Conservation (phyloP, 2,329 filamentous ascomycete species). For the Pseudocercospora fijiensis region DNA sequence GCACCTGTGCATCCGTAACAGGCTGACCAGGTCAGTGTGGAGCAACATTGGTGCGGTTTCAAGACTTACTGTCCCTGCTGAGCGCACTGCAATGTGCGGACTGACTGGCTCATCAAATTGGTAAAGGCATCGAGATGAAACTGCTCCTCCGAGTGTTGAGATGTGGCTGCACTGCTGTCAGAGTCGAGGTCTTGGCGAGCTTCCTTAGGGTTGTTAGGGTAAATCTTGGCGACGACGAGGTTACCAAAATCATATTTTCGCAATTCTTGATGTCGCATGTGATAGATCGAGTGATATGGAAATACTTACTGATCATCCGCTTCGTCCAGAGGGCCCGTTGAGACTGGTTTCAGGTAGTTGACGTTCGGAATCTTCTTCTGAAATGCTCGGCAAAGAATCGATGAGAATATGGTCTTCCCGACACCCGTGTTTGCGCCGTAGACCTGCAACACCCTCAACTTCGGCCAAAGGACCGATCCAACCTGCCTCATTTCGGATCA, state of each 20-base stretch:
- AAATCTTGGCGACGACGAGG: conserved; percentile 7
- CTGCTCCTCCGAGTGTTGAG: conserved; percentile 55
- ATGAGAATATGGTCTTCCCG: conserved; percentile 79
- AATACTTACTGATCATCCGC: conserved; percentile 65
- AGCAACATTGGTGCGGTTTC: neutral
- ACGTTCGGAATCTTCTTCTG: conserved; percentile 52
- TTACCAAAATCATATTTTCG: neutral
- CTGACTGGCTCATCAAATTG: conserved; percentile 74
- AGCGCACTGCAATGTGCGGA: conserved; percentile 69
- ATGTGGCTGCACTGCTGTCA: conserved; percentile 57
- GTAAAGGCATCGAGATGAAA: conserved; percentile 62
- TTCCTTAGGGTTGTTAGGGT: conserved; percentile 12
- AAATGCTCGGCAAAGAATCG: conserved; percentile 66
- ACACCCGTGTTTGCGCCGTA: conserved; percentile 84
- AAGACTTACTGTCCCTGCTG: conserved; percentile 24
- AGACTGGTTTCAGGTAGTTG: conserved; percentile 76
- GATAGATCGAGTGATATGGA: neutral
- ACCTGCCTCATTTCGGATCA: conserved; percentile 48
- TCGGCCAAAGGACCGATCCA: conserved; percentile 65
- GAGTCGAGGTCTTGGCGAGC: neutral
- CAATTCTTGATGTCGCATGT: neutral
- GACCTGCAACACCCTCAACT: conserved; percentile 68
- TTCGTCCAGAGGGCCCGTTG: conserved; percentile 68
- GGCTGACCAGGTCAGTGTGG: conserved; percentile 21
- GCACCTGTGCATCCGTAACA: conserved; percentile 37